A percentile compares a stretch with the other conserved stretches of the same genome.
Evolutionary conservation across 2,329 filamentous ascomycete species (phyloP).

Genomic region (Penicillium sp.): DNA sequence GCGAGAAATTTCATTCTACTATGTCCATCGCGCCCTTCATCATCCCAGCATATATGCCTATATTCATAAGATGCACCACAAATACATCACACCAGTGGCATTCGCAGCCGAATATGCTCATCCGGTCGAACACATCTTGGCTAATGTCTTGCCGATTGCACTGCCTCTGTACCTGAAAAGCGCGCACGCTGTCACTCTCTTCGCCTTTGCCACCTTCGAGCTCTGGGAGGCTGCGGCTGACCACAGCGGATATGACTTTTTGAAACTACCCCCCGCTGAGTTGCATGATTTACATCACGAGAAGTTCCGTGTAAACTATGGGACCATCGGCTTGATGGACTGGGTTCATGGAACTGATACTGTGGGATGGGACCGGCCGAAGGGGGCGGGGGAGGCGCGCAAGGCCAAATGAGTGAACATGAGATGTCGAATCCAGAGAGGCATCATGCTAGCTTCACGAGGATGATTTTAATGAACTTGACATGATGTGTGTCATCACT

Average conservation of each 20-base stretch:
- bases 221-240: constrained; percentile 10
- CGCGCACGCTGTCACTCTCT: constrained; percentile 3
- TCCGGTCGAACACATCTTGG: constrained; percentile 14
- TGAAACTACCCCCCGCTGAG: constrained; percentile 6
- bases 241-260: constrained; percentile 17
- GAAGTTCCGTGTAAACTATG: constrained; percentile 13
- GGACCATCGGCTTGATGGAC: constrained; percentile 16
- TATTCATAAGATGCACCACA: constrained; percentile 21
- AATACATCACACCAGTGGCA: constrained; percentile 14
- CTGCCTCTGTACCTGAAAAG: constrained; percentile 2
- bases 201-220: constrained; percentile 6
- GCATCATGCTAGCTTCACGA: background rate
- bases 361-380: constrained; percentile 3
- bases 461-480: background rate
- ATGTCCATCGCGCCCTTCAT: constrained; percentile 18
- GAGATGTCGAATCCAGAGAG: background rate
- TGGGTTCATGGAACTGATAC: constrained; percentile 14
- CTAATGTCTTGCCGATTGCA: constrained; percentile 6
- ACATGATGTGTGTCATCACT: background rate
- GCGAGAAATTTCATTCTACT: constrained; percentile 19
- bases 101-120: constrained; percentile 15
- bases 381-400: too few species aligned
- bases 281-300: constrained; percentile 16
- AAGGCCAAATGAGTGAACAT: background rate
- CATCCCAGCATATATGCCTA: constrained; percentile 10